These are phyloP conservation scores for Canavalia gladiata DNA, from an alignment of 306 rosid genomes.

Conservation along the genomic window DNA sequence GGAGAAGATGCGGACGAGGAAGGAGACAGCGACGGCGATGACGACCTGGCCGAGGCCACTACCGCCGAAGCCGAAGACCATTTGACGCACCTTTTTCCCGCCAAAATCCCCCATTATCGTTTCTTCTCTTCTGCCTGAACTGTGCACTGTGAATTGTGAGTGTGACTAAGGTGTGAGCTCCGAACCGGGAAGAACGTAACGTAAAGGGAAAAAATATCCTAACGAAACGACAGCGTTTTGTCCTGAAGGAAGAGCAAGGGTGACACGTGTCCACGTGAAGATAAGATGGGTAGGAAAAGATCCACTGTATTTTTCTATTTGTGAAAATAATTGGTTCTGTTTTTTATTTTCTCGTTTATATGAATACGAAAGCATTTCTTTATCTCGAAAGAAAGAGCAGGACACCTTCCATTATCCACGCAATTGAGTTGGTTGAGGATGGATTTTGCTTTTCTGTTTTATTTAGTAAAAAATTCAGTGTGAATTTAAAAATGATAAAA, in stretches of 20 bases:
- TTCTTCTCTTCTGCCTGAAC: conserved; percentile 24
- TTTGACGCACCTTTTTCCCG: conserved; percentile 71
- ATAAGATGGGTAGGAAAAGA: conserved; percentile 58
- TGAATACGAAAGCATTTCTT: background rate
- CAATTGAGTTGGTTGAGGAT: no score
- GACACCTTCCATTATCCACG: no score
- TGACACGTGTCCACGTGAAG: conserved; percentile 71
- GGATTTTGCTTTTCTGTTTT: no score
- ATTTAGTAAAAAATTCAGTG: no score
- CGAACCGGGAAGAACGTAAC: background rate
- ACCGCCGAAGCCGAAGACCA: conserved; percentile 66
- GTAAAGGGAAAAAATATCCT: background rate
- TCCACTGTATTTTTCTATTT: background rate
- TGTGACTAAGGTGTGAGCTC: background rate
- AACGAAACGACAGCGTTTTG: conserved; percentile 43
- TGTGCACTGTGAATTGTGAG: background rate
- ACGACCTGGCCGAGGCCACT: conserved; percentile 75
- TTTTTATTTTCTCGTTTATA: background rate
- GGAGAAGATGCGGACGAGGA: conserved; percentile 79
- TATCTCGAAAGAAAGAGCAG: background rate
- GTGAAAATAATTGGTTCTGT: conserved; percentile 7
- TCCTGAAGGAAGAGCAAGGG: background rate
- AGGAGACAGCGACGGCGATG: conserved; percentile 72
- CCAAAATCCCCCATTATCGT: conserved; percentile 64
- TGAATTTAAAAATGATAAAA: no score